A percentile compares a stretch with the other conserved stretches of the same genome.
phyloP scores from a whole-genome alignment of 495 filamentous ascomycete species.

The Penicillium canariense region DNA sequence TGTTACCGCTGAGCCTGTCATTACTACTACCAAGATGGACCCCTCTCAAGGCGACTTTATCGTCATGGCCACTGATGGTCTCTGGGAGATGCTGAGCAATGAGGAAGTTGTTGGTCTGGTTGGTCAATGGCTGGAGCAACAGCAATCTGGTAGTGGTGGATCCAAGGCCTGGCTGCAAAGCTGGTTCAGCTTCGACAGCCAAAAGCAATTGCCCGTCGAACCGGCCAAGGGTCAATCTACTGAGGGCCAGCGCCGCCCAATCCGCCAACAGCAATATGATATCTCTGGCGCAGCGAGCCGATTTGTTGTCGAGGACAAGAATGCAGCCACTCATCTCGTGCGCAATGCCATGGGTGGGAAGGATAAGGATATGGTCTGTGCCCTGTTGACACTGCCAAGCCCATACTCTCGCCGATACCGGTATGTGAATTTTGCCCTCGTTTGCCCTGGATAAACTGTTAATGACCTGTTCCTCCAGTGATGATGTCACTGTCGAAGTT shows the following conservation, averaged over 20 bases:
- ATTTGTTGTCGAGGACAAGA: constrained; percentile 94
- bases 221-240: constrained; percentile 49
- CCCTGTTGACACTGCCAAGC: constrained; percentile 84
- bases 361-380: constrained; percentile 91
- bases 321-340: constrained; percentile 92
- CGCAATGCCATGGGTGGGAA: constrained; percentile 93
- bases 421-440: constrained; percentile 41
- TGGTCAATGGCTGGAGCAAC: constrained; percentile 90
- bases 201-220: constrained; percentile 54
- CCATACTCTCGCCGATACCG: constrained; percentile 89
- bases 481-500: constrained; percentile 96
- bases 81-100: constrained; percentile 99
- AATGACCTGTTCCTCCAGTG: constrained; percentile 45
- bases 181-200: constrained; percentile 47
- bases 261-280: constrained; percentile 81
- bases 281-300: constrained; percentile 67
- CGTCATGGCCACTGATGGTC: constrained; percentile 92
- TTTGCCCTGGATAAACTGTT: neutral
- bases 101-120: constrained; percentile 97
- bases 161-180: constrained; percentile 45
- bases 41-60: constrained; percentile 91
- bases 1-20: constrained; percentile 92
- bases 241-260: constrained; percentile 61
- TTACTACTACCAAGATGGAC: constrained; percentile 93
- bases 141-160: constrained; percentile 44